Evolutionary conservation across 805 yeast genomes (phyloP), one percentile per base, ranked within the genome.

Genomic region (Wickerhamomyces bisporus): DNA sequence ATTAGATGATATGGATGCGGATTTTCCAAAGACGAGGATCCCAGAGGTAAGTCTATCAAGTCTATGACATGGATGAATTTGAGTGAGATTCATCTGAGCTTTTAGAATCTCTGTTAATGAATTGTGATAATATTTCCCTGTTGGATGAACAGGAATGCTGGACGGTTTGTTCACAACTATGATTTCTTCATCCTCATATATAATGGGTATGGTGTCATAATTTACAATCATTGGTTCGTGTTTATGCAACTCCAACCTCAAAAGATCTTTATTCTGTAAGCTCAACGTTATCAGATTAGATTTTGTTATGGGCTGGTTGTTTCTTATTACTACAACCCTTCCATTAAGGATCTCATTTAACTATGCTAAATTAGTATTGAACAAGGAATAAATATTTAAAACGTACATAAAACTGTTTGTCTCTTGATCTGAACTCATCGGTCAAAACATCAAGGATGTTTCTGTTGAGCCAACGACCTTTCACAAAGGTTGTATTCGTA

Each of bases 61-160:
- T 40, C 99, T 68, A 58, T 93, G 89, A 57, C 96, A 88, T 0
- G 93, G 55, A 32, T 45, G 39, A 3, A 43, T 25, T 12, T 42
- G 40, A 7, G 17, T 3, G 1, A 45, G 12, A 1, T 79, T 79
- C 38, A 70, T 54, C 50, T 88, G 91, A 39, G 72, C 75, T 57
- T 85, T 81, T 44, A 93, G 61, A 3, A 86, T 75, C 55, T 79
- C 82, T 7, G 94, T 85, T n/a, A 87, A 73, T 0, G 95, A 77
- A 57, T 81, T 76, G 61, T 78, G 75, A 55, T 88, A 60, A 68
- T 80, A 79, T 44, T 88, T 64, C 0, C 98, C 98, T 0, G 97
- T 83, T 3, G 98, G 98, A 57, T 93, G 98, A 0, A 86, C 95
- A 0, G 98, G 97, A 1, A 91, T 71, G 0, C 98, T 96, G 5